phyloP scores from a whole-genome alignment of 345 rosid species.

The Erysimum cheiranthoides region DNA sequence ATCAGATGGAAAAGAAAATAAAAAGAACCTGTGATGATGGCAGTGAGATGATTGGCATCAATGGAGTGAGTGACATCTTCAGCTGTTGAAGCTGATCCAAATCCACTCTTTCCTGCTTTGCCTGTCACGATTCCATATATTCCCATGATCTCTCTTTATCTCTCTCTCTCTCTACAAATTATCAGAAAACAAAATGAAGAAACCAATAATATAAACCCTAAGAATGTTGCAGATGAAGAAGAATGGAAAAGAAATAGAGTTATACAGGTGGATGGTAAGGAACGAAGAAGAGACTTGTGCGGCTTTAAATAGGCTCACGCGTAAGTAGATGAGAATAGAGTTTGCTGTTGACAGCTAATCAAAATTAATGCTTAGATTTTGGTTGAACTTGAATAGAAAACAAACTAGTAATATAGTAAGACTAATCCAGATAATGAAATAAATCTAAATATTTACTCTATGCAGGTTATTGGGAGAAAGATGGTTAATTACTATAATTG shows the following conservation, averaged over 20 bases:
- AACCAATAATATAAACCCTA: slow-evolving; percentile 17
- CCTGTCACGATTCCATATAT: slow-evolving; percentile 70
- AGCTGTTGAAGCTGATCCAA: slow-evolving; percentile 89
- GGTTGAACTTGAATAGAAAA: neutral
- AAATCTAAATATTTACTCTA: too few relatives aligned
- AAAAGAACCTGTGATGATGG: slow-evolving; percentile 70
- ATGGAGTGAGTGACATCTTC: slow-evolving; percentile 74
- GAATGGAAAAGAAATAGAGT: slow-evolving; percentile 29
- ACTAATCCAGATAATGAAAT: slow-evolving; percentile 8
- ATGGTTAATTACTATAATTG: too few relatives aligned
- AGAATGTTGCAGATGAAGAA: neutral
- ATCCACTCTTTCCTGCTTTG: slow-evolving; percentile 77
- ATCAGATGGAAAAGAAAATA: neutral
- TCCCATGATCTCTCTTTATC: slow-evolving; percentile 45
- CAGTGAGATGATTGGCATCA: slow-evolving; percentile 73
- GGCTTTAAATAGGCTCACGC: slow-evolving; percentile 43
- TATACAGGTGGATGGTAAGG: slow-evolving; percentile 22
- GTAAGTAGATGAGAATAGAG: slow-evolving; percentile 1
- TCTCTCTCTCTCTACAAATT: neutral
- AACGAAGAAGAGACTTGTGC: neutral
- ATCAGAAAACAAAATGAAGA: neutral
- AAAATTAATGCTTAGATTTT: slow-evolving; percentile 20
- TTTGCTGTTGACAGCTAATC: slow-evolving; percentile 37
- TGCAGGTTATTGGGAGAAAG: too few relatives aligned
- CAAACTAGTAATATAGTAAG: neutral